Base-by-base conservation (phyloP, 2,329 filamentous ascomycete species). In the Tolypocladium album region DNA sequence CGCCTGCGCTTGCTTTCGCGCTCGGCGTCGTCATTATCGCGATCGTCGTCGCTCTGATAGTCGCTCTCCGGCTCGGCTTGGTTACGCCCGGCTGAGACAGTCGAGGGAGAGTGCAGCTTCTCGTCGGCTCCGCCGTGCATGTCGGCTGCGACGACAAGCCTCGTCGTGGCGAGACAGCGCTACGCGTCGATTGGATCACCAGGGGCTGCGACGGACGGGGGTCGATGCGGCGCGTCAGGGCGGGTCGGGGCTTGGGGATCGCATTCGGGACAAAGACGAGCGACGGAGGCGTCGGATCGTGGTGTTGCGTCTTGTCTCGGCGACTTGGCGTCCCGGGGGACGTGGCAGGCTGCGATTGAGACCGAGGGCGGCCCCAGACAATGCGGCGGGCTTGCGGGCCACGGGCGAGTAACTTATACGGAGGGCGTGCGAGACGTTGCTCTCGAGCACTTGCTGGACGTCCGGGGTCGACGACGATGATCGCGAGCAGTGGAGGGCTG, bases 1-100 rank as follows among this genome's bases (percentile, higher is more conserved):
- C 83, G 77, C 70, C 85, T 86, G 63, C 83, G 80, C 71, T 86
- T 86, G 61, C 80, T 70, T 27, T 65, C 67, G 61, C 68, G 69
- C 62, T 66, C 67, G 36, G 67, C 60, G 47, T 61, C 66, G 38
- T 72, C 68, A 57, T 80, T 76, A 56, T 74, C 69, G 59, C 76
- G 75, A 61, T 79, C 76, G 60, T 77, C 76, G 52, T 81, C 78
- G 67, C 79, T 82, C 57, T 78, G 75, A 59, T 79, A 78, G 67
- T 82, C 80, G 68, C 79, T 83, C 58, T 81, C 79, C 56, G 66
- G 71, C 58, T 78, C 71, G 64, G 67, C 67, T 56, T 64, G 69
- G 61, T 73, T 72, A 63, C 69, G 71, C 61, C 66, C 69, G 63
- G 65, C 68, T 62, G 71, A 72, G 63, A 63, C 64, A 59, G 64